These are phyloP conservation scores for Pleurotus platypus DNA, from an alignment of 768 basidiomycete genomes.

Conservation along the genomic window DNA sequence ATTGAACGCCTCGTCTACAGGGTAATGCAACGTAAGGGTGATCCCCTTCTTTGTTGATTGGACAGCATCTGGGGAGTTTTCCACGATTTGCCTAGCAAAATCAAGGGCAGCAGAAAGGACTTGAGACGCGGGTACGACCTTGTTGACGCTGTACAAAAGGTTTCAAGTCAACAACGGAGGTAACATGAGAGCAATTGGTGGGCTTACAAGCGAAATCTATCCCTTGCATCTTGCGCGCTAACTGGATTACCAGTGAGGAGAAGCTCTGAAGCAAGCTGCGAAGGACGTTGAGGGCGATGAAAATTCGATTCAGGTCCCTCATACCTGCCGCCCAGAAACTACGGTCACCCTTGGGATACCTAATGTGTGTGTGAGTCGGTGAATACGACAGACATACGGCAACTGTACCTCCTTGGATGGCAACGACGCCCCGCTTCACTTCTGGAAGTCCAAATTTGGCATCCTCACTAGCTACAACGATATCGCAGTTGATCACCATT, in stretches of 20 bases:
- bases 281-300: background rate
- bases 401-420: slow-evolving; percentile 62
- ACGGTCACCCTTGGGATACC: slow-evolving; percentile 67
- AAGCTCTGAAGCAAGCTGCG: slow-evolving; percentile 71
- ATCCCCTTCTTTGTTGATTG: slow-evolving; percentile 74
- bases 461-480: slow-evolving; percentile 65
- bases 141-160: slow-evolving; percentile 55
- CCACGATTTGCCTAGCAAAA: slow-evolving; percentile 53
- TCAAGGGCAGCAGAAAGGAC: slow-evolving; percentile 61
- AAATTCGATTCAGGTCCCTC: slow-evolving; percentile 6
- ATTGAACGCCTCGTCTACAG: slow-evolving; percentile 46
- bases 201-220: slow-evolving; percentile 68
- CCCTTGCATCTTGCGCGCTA: slow-evolving; percentile 62
- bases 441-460: slow-evolving; percentile 75
- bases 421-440: slow-evolving; percentile 74
- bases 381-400: background rate
- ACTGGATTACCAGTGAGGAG: slow-evolving; percentile 70
- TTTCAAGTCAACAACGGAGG: background rate
- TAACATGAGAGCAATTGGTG: background rate
- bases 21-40: slow-evolving; percentile 48
- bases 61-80: slow-evolving; percentile 77
- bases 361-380: slow-evolving; percentile 18
- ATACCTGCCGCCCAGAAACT: slow-evolving; percentile 74
- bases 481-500: slow-evolving; percentile 66
- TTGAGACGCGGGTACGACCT: slow-evolving; percentile 51